Conservation (phyloP, 495 filamentous ascomycete genomes). For the Penicillium alfredii region DNA sequence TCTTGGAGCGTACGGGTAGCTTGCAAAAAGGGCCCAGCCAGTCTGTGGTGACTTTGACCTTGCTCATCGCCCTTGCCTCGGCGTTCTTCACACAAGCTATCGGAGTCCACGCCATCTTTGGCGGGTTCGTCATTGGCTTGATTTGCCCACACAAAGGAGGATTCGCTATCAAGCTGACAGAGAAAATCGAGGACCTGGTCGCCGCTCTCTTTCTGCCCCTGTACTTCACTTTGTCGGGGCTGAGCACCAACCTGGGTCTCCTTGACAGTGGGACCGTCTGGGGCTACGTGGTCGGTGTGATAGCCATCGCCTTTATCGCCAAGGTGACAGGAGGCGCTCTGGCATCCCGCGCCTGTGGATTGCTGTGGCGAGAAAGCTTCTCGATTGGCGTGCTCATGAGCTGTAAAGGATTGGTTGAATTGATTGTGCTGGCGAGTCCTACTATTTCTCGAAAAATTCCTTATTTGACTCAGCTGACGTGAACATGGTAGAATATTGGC, state of each 20-base stretch:
- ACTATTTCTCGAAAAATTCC: background rate
- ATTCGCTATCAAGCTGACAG: constrained; percentile 89
- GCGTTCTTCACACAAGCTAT: constrained; percentile 96
- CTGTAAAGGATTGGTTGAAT: constrained; percentile 92
- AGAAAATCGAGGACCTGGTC: constrained; percentile 94
- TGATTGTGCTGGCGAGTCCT: constrained; percentile 75
- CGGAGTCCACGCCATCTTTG: constrained; percentile 87
- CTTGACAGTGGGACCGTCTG: constrained; percentile 78
- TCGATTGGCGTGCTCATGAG: constrained; percentile 93
- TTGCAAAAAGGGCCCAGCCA: constrained; percentile 90
- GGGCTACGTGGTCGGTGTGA: constrained; percentile 87
- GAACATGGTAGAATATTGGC: constrained; percentile 71
- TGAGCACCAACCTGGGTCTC: constrained; percentile 84
- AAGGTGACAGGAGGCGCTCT: constrained; percentile 84
- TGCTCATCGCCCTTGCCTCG: constrained; percentile 72
- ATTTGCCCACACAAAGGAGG: constrained; percentile 94
- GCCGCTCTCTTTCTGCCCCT: constrained; percentile 84
- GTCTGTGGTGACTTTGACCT: constrained; percentile 72
- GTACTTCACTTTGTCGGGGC: constrained; percentile 90
- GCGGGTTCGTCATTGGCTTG: constrained; percentile 79
- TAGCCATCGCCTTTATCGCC: constrained; percentile 73
- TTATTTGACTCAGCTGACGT: constrained; percentile 17
- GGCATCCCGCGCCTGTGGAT: constrained; percentile 68
- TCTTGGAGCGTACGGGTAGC: constrained; percentile 66
- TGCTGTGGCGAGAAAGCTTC: constrained; percentile 90